Conservation (phyloP, 2,329 filamentous ascomycete species). For the Penicillium sp. region DNA sequence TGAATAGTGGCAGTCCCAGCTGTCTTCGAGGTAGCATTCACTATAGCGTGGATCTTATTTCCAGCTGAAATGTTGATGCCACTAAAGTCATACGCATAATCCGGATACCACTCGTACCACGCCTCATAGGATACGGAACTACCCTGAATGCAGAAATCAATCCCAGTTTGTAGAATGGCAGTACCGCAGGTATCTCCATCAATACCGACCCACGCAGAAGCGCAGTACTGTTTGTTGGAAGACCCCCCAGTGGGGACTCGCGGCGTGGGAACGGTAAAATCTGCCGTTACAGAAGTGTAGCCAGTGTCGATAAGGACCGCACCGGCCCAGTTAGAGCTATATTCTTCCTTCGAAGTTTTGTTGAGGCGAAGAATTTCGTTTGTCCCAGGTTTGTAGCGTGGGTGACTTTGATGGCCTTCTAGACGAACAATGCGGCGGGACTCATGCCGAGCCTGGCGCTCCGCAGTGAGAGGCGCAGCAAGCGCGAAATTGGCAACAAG, state of each 20-base stretch:
- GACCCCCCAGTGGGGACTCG: constrained; percentile 41
- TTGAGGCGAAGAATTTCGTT: constrained; percentile 36
- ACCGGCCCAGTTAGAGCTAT: constrained; percentile 63
- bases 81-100: constrained; percentile 58
- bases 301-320: constrained; percentile 57
- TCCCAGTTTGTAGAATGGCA: constrained; percentile 60
- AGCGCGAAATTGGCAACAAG: constrained; percentile 49
- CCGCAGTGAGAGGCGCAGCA: constrained; percentile 54
- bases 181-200: constrained; percentile 60
- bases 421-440: constrained; percentile 33
- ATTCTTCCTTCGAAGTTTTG: constrained; percentile 49
- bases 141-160: constrained; percentile 56
- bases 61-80: constrained; percentile 51
- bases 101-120: constrained; percentile 66
- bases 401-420: constrained; percentile 33
- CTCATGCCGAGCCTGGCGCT: constrained; percentile 40
- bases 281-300: constrained; percentile 58
- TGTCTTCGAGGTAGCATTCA: constrained; percentile 46
- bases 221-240: constrained; percentile 44
- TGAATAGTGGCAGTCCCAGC: constrained; percentile 52
- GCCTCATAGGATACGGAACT: constrained; percentile 53
- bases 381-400: constrained; percentile 34
- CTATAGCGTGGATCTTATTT: constrained; percentile 47
- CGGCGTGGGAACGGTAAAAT: constrained; percentile 57
- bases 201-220: constrained; percentile 63